phyloP scores from a whole-genome alignment of 257 asterid genomes.

The Striga asiatica region DNA sequence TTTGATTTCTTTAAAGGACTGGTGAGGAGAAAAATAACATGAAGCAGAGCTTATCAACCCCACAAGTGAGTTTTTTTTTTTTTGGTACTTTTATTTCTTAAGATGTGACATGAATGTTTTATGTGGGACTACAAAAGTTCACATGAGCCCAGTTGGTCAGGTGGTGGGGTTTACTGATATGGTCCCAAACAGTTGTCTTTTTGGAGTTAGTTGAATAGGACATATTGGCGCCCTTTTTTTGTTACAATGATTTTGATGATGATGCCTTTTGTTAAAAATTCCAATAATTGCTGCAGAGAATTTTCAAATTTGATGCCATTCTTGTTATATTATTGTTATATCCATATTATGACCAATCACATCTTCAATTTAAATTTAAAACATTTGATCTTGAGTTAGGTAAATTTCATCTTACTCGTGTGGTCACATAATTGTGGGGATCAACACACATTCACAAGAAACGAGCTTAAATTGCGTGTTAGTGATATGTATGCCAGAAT shows the following conservation, averaged over 20 bases:
- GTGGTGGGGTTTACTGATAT: background rate
- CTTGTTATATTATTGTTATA: too few relatives aligned
- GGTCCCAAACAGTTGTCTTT: conserved; percentile 11
- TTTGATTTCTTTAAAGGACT: conserved; percentile 85
- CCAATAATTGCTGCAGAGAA: background rate
- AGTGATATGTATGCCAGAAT: too few relatives aligned
- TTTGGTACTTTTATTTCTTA: background rate
- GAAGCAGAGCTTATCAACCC: conserved; percentile 17
- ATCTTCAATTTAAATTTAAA: too few relatives aligned
- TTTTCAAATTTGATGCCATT: background rate
- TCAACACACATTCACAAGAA: too few relatives aligned
- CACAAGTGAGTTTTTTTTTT: conserved; percentile 16
- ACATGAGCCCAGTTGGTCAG: background rate
- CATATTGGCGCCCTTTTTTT: background rate
- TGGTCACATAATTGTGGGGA: too few relatives aligned
- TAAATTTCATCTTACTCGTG: too few relatives aligned
- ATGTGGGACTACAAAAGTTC: conserved; percentile 16
- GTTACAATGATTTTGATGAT: background rate
- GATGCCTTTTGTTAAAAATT: background rate
- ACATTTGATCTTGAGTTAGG: too few relatives aligned
- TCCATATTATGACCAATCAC: too few relatives aligned
- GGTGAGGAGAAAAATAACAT: conserved; percentile 47
- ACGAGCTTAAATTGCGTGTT: too few relatives aligned
- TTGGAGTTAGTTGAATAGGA: background rate
- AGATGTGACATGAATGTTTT: background rate